A percentile compares a stretch with the other conserved stretches of the same genome.
phyloP scores from a whole-genome alignment of 2,329 filamentous ascomycete genomes.

The Parasarocladium wereldwijsianum region DNA sequence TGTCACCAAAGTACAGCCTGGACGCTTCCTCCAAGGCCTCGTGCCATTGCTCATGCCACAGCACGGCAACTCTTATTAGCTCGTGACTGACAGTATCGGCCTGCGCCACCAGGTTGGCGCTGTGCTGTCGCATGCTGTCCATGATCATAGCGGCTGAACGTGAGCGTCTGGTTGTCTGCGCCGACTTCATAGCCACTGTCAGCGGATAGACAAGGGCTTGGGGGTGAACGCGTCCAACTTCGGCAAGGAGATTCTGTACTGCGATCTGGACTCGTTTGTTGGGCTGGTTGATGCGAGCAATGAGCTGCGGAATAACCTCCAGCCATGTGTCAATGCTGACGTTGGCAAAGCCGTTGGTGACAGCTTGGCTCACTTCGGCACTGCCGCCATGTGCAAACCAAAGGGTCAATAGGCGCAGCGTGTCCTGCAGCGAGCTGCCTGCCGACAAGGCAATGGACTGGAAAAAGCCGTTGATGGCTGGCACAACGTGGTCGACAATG shows the following conservation, averaged over 20 bases:
- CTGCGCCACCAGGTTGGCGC: constrained; percentile 81
- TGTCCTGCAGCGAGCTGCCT: constrained; percentile 90
- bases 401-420: constrained; percentile 75
- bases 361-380: constrained; percentile 71
- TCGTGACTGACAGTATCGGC: constrained; percentile 92
- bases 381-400: constrained; percentile 94
- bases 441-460: constrained; percentile 87
- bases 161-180: constrained; percentile 65
- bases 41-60: constrained; percentile 99
- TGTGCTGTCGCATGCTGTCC: constrained; percentile 96
- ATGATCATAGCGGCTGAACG: constrained; percentile 86
- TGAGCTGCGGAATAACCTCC: constrained; percentile 92
- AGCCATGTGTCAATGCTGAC: constrained; percentile 98
- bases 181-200: constrained; percentile 94
- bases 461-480: constrained; percentile 92
- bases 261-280: constrained; percentile 78
- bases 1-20: constrained; percentile 89
- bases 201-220: constrained; percentile 94
- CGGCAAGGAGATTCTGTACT: constrained; percentile 81
- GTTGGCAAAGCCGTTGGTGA: constrained; percentile 79
- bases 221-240: constrained; percentile 87
- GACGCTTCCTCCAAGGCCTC: constrained; percentile 96
- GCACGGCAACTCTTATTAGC: constrained; percentile 85
- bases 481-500: constrained; percentile 79
- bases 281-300: constrained; percentile 93